A percentile compares a stretch with the other conserved stretches of the same genome.
Evolutionary conservation across 352 stramenopile genomes (phyloP).

Genomic region (Phytophthora vignae): DNA sequence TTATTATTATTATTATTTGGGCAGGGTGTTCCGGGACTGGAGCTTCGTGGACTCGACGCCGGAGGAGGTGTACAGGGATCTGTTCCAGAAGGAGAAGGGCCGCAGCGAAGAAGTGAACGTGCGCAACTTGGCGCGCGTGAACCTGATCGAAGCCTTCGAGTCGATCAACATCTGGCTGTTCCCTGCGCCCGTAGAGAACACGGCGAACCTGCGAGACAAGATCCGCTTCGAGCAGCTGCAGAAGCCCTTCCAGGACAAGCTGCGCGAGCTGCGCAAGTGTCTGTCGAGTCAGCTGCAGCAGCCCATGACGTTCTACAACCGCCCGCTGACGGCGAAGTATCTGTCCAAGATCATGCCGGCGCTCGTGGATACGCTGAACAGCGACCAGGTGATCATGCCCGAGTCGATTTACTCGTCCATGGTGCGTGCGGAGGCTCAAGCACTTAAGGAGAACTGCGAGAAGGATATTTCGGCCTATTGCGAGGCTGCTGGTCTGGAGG

Average conservation of each 20-base stretch:
- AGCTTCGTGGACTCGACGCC: slow-evolving; percentile 88
- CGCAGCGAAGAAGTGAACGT: slow-evolving; percentile 83
- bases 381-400: slow-evolving; percentile 89
- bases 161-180: slow-evolving; percentile 91
- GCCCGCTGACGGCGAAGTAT: slow-evolving; percentile 74
- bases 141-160: slow-evolving; percentile 83
- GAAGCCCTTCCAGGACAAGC: slow-evolving; percentile 75
- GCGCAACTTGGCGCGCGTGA: slow-evolving; percentile 78
- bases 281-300: slow-evolving; percentile 75
- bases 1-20: slow-evolving; percentile 6
- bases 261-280: slow-evolving; percentile 76
- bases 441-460: slow-evolving; percentile 65
- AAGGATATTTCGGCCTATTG: slow-evolving; percentile 71
- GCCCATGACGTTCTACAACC: slow-evolving; percentile 81
- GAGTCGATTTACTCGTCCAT: slow-evolving; percentile 91
- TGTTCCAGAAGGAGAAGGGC: slow-evolving; percentile 88
- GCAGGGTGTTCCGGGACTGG: slow-evolving; percentile 89
- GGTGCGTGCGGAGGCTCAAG: slow-evolving; percentile 79
- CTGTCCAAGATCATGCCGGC: slow-evolving; percentile 82
- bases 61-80: slow-evolving; percentile 78
- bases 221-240: slow-evolving; percentile 90
- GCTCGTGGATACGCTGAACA: slow-evolving; percentile 85
- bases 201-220: slow-evolving; percentile 77
- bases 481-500: slow-evolving; percentile 68
- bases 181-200: slow-evolving; percentile 80